These are phyloP conservation scores for Botrytis galanthina DNA, from an alignment of 2,329 filamentous ascomycete species.

Conservation along the genomic window DNA sequence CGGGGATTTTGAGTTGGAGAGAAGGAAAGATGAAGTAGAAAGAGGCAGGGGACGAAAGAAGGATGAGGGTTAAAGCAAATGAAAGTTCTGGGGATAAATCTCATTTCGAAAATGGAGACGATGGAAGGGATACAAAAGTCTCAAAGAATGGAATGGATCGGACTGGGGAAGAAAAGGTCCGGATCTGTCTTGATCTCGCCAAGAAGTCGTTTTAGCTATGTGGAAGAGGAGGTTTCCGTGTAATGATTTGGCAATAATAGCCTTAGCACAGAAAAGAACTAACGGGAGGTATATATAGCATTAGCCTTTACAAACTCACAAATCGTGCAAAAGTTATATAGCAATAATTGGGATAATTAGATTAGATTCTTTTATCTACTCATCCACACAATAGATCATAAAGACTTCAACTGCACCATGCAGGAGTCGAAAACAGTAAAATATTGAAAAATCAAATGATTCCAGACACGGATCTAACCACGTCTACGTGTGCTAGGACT, in stretches of 20 bases:
- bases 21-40: background rate
- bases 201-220: background rate
- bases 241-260: background rate
- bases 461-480: constrained; percentile 25
- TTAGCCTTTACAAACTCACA: background rate
- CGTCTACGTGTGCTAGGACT: constrained; percentile 37
- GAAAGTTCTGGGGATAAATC: background rate
- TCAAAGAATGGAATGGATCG: background rate
- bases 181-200: background rate
- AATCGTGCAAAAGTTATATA: background rate
- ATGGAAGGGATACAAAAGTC: background rate
- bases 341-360: background rate
- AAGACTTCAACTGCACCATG: constrained; percentile 30
- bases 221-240: background rate
- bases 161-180: background rate
- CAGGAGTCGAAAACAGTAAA: constrained; percentile 29
- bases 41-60: background rate
- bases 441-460: background rate
- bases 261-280: no score
- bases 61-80: background rate
- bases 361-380: background rate
- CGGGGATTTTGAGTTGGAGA: background rate
- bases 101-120: background rate
- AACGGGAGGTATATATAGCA: no score
- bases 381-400: constrained; percentile 2